These are phyloP conservation scores for Daldinia vernicosa DNA, from an alignment of 495 filamentous ascomycete genomes.

Conservation along the genomic window DNA sequence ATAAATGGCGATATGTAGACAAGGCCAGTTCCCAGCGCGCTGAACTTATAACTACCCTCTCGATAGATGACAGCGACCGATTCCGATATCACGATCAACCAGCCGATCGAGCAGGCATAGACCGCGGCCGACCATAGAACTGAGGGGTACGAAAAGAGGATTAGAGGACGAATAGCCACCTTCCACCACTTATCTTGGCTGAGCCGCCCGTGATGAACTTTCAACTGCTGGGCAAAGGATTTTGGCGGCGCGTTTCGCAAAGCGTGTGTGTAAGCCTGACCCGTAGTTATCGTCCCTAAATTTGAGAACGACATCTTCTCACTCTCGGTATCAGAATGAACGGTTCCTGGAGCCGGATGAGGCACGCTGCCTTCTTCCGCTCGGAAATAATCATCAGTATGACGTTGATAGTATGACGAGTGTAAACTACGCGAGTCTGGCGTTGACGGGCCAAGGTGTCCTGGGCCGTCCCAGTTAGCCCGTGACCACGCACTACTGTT, in stretches of 20 bases:
- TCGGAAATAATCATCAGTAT: constrained; percentile 23
- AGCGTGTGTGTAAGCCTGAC: constrained; percentile 65
- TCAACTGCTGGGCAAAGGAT: constrained; percentile 75
- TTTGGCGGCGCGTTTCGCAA: constrained; percentile 68
- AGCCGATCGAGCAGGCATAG: constrained; percentile 90
- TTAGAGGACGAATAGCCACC: constrained; percentile 79
- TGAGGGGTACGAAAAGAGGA: constrained; percentile 86
- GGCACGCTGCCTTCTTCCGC: constrained; percentile 22
- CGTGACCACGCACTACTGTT: constrained; percentile 21
- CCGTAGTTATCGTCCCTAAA: constrained; percentile 34
- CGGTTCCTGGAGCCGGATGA: not conserved
- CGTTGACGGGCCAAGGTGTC: constrained; percentile 35
- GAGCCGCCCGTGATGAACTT: constrained; percentile 79
- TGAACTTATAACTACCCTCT: constrained; percentile 77
- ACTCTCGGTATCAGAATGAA: constrained; percentile 48
- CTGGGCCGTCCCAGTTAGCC: constrained; percentile 33
- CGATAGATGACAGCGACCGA: constrained; percentile 81
- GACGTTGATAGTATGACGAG: constrained; percentile 45
- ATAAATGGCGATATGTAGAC: constrained; percentile 91
- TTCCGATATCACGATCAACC: constrained; percentile 95
- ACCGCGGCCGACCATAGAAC: constrained; percentile 91
- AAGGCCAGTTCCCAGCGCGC: constrained; percentile 79
- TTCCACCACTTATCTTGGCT: constrained; percentile 80
- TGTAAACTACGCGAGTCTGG: constrained; percentile 46
- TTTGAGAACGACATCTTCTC: constrained; percentile 48